Percentiles rank a stretch among this genome's conserved stretches.
These are phyloP conservation scores for Daldinia vernicosa DNA, from an alignment of 495 filamentous ascomycete genomes.

Conservation along the genomic window DNA sequence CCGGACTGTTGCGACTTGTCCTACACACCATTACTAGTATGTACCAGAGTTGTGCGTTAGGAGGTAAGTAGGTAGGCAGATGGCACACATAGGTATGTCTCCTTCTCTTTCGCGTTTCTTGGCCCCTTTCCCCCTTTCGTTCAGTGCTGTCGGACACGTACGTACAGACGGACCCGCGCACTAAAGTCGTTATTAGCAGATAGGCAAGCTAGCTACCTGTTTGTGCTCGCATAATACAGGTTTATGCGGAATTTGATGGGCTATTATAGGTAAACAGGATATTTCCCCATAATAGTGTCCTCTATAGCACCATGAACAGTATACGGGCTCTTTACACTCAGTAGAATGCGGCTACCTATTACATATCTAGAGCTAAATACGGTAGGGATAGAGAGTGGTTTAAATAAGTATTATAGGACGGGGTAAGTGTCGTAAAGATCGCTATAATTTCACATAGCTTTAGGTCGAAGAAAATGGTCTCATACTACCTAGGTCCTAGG, in stretches of 20 bases:
- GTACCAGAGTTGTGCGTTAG: background rate
- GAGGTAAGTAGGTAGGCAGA: constrained; percentile 4
- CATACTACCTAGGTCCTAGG: too few relatives aligned
- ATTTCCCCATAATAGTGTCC: background rate
- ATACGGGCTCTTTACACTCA: background rate
- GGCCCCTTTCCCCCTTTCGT: background rate
- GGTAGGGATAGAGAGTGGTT: background rate
- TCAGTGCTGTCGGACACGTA: background rate
- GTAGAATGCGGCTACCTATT: background rate
- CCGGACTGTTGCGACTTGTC: background rate
- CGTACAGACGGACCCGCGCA: background rate
- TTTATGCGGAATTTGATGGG: background rate
- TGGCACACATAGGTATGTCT: background rate
- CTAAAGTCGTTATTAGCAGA: background rate
- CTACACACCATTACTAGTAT: constrained; percentile 2
- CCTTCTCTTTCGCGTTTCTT: background rate
- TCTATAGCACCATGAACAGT: background rate
- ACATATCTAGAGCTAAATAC: background rate
- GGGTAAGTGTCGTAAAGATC: background rate
- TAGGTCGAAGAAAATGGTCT: background rate
- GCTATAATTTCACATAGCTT: background rate
- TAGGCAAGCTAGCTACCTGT: background rate
- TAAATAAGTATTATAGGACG: background rate
- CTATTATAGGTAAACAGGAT: background rate
- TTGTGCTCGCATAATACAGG: background rate